Conservation (phyloP, 805 yeast species). For the Scheffersomyces spartinae region DNA sequence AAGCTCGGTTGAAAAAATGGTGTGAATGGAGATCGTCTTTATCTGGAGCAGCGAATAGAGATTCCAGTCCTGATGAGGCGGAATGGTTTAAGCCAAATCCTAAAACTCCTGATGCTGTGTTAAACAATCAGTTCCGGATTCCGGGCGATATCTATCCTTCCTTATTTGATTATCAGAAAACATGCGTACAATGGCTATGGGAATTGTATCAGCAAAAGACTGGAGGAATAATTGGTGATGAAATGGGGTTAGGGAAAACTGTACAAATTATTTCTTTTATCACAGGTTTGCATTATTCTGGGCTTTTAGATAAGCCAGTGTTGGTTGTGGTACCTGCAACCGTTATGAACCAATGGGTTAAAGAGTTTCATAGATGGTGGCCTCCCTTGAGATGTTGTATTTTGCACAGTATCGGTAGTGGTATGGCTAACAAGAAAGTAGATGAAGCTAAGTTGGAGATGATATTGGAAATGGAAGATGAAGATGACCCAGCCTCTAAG, state of each 20-base stretch:
- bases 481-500: conserved; percentile 18
- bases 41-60: conserved; percentile 14
- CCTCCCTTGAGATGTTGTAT: conserved; percentile 83
- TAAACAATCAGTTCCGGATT: conserved; percentile 57
- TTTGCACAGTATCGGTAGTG: conserved; percentile 86
- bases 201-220: conserved; percentile 81
- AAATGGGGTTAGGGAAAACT: conserved; percentile 97
- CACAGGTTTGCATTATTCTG: conserved; percentile 83
- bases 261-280: conserved; percentile 84
- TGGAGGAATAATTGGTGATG: conserved; percentile 96
- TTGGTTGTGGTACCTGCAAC: conserved; percentile 94
- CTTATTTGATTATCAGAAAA: conserved; percentile 85
- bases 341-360: conserved; percentile 93
- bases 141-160: conserved; percentile 90
- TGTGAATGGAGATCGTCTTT: conserved; percentile 33
- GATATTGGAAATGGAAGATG: conserved; percentile 33
- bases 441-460: conserved; percentile 44
- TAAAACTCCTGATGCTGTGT: conserved; percentile 54
- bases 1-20: conserved; percentile 55
- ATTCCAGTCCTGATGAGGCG: conserved; percentile 13
- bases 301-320: conserved; percentile 63
- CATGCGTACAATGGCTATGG: conserved; percentile 97
- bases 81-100: conserved; percentile 75
- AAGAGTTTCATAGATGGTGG: conserved; percentile 96
- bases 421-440: conserved; percentile 40